Conservation (phyloP, 192 early-diverging fungal genomes). For the Dispira parvispora region DNA sequence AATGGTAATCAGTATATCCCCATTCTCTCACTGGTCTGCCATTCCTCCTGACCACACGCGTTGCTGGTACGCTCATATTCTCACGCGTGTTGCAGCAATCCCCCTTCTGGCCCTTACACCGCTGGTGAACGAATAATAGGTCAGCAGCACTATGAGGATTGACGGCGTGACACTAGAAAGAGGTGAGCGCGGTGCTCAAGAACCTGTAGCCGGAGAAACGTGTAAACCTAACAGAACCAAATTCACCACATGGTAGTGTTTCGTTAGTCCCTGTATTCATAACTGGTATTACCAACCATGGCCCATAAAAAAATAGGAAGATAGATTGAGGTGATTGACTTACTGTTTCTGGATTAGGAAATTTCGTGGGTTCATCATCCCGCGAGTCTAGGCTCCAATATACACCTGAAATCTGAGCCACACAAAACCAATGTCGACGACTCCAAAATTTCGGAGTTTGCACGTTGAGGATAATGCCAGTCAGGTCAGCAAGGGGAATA, state of each 20-base stretch:
- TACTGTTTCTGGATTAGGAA: not conserved
- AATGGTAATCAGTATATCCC: too few species aligned
- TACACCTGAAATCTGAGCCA: constrained; percentile 18
- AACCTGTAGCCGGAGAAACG: not conserved
- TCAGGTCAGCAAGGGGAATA: constrained; percentile 8
- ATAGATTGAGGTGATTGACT: not conserved
- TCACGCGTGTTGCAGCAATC: too few species aligned
- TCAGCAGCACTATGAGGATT: too few species aligned
- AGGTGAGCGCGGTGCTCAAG: too few species aligned
- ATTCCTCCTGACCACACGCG: too few species aligned
- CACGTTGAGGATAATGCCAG: constrained; percentile 26
- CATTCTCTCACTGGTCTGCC: too few species aligned
- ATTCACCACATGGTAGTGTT: too few species aligned
- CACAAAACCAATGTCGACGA: constrained; percentile 26
- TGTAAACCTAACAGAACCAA: not conserved
- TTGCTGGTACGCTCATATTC: too few species aligned
- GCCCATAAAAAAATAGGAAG: not conserved
- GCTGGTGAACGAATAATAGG: too few species aligned
- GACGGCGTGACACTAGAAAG: too few species aligned
- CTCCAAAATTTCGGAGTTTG: constrained; percentile 25
- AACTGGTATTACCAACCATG: not conserved
- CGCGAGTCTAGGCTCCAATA: constrained; percentile 4
- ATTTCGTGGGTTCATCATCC: not conserved
- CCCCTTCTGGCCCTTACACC: too few species aligned
- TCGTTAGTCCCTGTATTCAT: too few species aligned